Evolutionary conservation across 2,329 filamentous ascomycete species (phyloP).

Genomic region (Allantophomopsis cytisporea): DNA sequence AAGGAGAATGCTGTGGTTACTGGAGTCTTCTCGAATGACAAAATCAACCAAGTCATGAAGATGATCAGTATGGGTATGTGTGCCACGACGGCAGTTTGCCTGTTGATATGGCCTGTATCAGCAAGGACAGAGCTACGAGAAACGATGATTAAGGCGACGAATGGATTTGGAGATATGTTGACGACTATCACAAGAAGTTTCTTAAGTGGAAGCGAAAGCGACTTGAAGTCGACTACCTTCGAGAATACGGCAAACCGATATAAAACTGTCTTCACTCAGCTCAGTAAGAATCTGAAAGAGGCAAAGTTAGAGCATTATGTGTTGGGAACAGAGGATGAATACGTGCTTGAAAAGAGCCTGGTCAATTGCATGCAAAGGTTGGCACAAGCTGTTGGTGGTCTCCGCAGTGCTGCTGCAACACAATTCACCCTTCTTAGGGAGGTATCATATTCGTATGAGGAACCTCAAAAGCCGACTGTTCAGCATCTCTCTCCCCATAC

Average conservation of each 20-base stretch:
- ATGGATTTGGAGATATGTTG: conserved; percentile 68
- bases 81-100: conserved; percentile 59
- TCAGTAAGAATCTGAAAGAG: conserved; percentile 69
- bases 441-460: conserved; percentile 1
- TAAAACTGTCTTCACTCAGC: conserved; percentile 50
- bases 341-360: conserved; percentile 64
- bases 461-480: neutral
- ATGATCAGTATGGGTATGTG: conserved; percentile 71
- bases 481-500: conserved; percentile 5
- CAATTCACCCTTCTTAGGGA: conserved; percentile 78
- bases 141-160: conserved; percentile 61
- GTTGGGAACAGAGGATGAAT: conserved; percentile 65
- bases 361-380: conserved; percentile 76
- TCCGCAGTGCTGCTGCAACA: conserved; percentile 78
- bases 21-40: conserved; percentile 67
- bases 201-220: conserved; percentile 67
- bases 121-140: conserved; percentile 61
- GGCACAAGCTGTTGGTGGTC: conserved; percentile 77
- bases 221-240: conserved; percentile 56
- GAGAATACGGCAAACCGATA: conserved; percentile 47
- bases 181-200: conserved; percentile 74
- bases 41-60: conserved; percentile 70
- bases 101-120: conserved; percentile 66
- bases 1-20: conserved; percentile 82
- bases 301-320: conserved; percentile 84